phyloP scores from a whole-genome alignment of 1,139 yeast genomes.

The Pichia terricola region DNA sequence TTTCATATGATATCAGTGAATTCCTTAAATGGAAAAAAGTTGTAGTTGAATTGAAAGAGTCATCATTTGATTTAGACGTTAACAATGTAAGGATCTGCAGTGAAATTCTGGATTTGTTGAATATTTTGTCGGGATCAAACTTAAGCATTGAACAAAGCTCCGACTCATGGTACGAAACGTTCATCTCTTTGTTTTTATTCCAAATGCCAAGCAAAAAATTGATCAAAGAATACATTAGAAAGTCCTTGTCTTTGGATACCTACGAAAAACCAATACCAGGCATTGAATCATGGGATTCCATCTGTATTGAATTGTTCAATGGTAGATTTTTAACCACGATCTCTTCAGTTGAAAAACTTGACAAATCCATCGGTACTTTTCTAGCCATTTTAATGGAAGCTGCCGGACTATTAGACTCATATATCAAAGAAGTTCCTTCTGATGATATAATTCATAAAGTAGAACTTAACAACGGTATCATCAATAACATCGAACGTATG shows the following conservation, averaged over 20 bases:
- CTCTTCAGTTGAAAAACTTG: constrained; percentile 51
- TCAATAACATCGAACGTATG: constrained; percentile 52
- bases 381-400: constrained; percentile 56
- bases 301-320: constrained; percentile 50
- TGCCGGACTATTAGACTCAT: constrained; percentile 46
- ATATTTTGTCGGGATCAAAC: constrained; percentile 45
- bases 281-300: constrained; percentile 42
- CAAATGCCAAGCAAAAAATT: constrained; percentile 46
- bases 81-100: constrained; percentile 25
- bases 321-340: constrained; percentile 53
- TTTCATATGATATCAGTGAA: constrained; percentile 31
- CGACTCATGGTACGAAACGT: constrained; percentile 63
- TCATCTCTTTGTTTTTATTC: constrained; percentile 51
- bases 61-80: constrained; percentile 21
- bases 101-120: constrained; percentile 36
- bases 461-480: constrained; percentile 19
- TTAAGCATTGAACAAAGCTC: constrained; percentile 40
- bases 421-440: constrained; percentile 19
- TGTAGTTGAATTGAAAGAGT: constrained; percentile 43
- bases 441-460: constrained; percentile 7
- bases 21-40: constrained; percentile 43
- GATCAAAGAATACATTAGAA: constrained; percentile 33
- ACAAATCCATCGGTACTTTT: constrained; percentile 60
- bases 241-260: constrained; percentile 9
- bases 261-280: constrained; percentile 14